Evolutionary conservation across 148 eudicot genomes (phyloP).

Genomic region (Dianthus caryophyllus): DNA sequence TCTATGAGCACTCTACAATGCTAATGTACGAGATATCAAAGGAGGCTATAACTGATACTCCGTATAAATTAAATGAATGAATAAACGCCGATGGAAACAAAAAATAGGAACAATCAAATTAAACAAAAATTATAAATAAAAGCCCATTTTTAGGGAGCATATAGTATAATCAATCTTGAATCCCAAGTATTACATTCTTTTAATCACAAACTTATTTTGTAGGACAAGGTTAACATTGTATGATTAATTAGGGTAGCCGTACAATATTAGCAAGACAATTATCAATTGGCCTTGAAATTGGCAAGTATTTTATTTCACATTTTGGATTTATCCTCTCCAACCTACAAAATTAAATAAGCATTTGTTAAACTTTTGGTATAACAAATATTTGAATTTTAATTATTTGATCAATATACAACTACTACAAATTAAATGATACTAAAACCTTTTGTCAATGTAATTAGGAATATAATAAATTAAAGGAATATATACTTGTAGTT

Average conservation of each 20-base stretch:
- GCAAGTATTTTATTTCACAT: constrained; percentile 31
- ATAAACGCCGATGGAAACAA: no score
- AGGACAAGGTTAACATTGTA: no score
- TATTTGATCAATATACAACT: background rate
- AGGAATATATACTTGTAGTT: constrained; percentile 33
- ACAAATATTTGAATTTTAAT: background rate
- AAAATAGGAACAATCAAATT: no score
- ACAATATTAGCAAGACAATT: constrained; percentile 34
- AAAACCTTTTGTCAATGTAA: background rate
- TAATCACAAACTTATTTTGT: background rate
- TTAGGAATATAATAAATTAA: no score
- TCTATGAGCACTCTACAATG: no score
- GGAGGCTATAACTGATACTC: no score
- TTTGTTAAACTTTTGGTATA: background rate
- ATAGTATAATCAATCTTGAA: background rate
- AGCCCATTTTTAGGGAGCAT: no score
- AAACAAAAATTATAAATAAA: no score
- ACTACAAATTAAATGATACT: background rate
- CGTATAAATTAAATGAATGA: no score
- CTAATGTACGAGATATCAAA: no score
- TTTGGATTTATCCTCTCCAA: constrained; percentile 33
- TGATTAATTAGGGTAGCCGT: background rate
- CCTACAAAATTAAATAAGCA: constrained; percentile 14
- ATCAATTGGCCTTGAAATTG: constrained; percentile 36
- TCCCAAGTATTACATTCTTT: background rate